Percentiles rank a stretch among this genome's conserved stretches.
Evolutionary conservation across 371 early-diverging fungal species (phyloP).

Genomic region (Syncephalastrum racemosum): DNA sequence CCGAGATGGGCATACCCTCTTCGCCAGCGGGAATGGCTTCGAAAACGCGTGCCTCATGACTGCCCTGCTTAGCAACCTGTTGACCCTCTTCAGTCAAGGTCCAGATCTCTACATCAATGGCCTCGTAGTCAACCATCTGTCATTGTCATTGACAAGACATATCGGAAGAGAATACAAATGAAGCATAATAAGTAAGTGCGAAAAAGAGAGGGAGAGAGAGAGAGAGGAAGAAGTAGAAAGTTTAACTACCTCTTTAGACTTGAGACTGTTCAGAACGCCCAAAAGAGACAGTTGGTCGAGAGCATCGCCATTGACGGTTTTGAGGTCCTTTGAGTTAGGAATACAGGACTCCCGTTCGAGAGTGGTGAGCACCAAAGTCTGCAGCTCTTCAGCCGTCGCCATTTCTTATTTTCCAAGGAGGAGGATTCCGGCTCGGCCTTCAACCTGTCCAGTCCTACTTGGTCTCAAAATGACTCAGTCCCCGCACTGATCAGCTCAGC

Average conservation of each 20-base stretch:
- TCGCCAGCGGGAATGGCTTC: constrained; percentile 81
- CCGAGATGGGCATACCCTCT: constrained; percentile 80
- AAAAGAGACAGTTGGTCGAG: constrained; percentile 73
- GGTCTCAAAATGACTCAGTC: too few relatives aligned
- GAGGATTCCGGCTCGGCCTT: too few relatives aligned
- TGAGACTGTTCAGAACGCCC: constrained; percentile 85
- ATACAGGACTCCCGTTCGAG: constrained; percentile 65
- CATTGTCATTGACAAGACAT: constrained; percentile 6
- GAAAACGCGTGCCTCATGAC: constrained; percentile 94
- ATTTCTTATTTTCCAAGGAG: constrained; percentile 10
- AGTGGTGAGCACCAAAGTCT: constrained; percentile 66
- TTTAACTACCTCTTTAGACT: constrained; percentile 89
- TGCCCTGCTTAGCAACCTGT: constrained; percentile 83
- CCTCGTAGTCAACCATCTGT: constrained; percentile 82
- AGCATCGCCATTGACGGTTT: constrained; percentile 47
- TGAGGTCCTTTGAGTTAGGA: constrained; percentile 63
- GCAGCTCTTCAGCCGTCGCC: constrained; percentile 58
- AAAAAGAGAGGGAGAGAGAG: too few relatives aligned
- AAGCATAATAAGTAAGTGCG: too few relatives aligned
- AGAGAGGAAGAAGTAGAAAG: too few relatives aligned
- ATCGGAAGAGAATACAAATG: constrained; percentile 5
- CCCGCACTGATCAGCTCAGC: too few relatives aligned
- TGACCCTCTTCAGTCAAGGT: constrained; percentile 84
- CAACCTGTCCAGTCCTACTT: too few relatives aligned
- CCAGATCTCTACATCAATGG: constrained; percentile 83